Conservation (phyloP, 1,139 yeast species). For the Meyerozyma elateridarum region DNA sequence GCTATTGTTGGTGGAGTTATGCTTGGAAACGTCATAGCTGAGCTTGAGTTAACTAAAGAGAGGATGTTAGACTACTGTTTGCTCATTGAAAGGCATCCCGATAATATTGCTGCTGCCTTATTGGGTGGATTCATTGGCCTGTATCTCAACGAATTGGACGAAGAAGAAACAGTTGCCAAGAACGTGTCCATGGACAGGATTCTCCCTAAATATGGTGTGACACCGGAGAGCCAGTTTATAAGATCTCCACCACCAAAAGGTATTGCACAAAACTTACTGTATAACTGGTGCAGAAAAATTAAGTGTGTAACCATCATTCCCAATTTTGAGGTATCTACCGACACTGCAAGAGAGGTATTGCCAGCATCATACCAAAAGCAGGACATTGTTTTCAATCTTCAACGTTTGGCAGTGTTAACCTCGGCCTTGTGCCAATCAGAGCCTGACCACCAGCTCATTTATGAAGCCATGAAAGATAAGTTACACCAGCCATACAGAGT, state of each 20-base stretch:
- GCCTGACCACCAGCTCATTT: constrained; percentile 78
- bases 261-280: constrained; percentile 86
- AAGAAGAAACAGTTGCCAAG: constrained; percentile 65
- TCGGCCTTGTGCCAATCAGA: constrained; percentile 80
- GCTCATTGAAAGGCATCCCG: constrained; percentile 97
- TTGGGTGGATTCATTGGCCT: constrained; percentile 98
- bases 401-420: constrained; percentile 42
- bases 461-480: constrained; percentile 94
- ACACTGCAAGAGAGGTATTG: constrained; percentile 81
- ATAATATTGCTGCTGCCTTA: constrained; percentile 97
- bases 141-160: constrained; percentile 73
- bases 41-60: constrained; percentile 64
- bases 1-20: constrained; percentile 98
- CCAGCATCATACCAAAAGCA: constrained; percentile 75
- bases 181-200: constrained; percentile 83
- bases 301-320: constrained; percentile 91
- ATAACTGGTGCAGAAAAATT: constrained; percentile 75
- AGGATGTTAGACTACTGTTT: constrained; percentile 90
- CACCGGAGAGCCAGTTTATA: constrained; percentile 50
- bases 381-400: constrained; percentile 84
- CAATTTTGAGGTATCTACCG: constrained; percentile 89
- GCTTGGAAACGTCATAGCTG: constrained; percentile 81
- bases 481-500: constrained; percentile 95
- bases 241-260: constrained; percentile 48
- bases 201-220: constrained; percentile 63